phyloP scores from a whole-genome alignment of 345 rosid genomes.

The Lepidium didymum region DNA sequence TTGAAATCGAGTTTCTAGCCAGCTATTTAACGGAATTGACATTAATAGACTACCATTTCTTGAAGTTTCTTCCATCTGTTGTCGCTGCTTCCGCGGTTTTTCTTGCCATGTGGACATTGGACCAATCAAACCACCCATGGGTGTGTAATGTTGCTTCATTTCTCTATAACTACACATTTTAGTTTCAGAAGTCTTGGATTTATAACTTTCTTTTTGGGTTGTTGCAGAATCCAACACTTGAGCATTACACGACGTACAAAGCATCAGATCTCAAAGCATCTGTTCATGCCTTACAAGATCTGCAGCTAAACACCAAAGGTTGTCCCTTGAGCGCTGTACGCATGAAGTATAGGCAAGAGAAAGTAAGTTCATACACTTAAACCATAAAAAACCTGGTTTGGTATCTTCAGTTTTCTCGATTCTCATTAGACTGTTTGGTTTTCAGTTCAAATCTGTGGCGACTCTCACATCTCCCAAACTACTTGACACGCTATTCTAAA shows the following conservation, averaged over 20 bases:
- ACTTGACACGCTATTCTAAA: conserved; percentile 61
- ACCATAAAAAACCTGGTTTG: neutral
- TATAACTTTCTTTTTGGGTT: neutral
- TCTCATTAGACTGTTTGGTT: neutral
- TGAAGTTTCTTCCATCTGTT: conserved; percentile 71
- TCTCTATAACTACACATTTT: neutral
- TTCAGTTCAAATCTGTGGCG: conserved; percentile 80
- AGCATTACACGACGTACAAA: conserved; percentile 66
- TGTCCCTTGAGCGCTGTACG: conserved; percentile 67
- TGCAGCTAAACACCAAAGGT: conserved; percentile 57
- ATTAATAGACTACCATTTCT: conserved; percentile 50
- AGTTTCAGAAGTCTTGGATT: conserved; percentile 2
- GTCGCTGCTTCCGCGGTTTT: conserved; percentile 90
- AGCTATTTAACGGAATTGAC: conserved; percentile 79
- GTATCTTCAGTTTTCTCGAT: neutral
- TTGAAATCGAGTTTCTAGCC: conserved; percentile 71
- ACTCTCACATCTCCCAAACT: conserved; percentile 53
- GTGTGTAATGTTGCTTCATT: conserved; percentile 33
- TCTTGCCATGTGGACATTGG: conserved; percentile 88
- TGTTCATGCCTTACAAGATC: conserved; percentile 52
- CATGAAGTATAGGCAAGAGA: conserved; percentile 60
- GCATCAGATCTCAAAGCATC: conserved; percentile 58
- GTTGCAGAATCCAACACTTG: conserved; percentile 73
- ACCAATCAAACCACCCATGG: conserved; percentile 83
- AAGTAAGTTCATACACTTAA: conserved; percentile 34